These are phyloP conservation scores for Teratosphaeria destructans DNA, from an alignment of 2,329 filamentous ascomycete species.

Conservation along the genomic window DNA sequence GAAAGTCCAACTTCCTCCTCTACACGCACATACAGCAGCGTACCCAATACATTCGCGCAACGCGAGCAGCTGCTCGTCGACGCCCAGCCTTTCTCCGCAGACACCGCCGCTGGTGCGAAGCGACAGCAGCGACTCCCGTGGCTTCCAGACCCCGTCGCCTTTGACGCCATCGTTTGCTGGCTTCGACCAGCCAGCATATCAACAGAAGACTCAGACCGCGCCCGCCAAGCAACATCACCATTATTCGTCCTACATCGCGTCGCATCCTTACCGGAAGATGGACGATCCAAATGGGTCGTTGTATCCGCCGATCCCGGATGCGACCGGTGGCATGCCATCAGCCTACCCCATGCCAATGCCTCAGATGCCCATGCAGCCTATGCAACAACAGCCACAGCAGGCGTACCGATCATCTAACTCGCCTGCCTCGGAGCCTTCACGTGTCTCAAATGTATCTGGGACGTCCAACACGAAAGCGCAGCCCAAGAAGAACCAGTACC, in stretches of 20 bases:
- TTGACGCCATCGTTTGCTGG: slow-evolving; percentile 33
- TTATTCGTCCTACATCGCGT: slow-evolving; percentile 7
- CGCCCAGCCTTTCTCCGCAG: slow-evolving; percentile 35
- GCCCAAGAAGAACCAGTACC: slow-evolving; percentile 56
- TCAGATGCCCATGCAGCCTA: slow-evolving; percentile 10
- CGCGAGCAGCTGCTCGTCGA: slow-evolving; percentile 34
- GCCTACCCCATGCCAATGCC: slow-evolving; percentile 24
- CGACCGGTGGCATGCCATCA: slow-evolving; percentile 12
- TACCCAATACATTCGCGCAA: slow-evolving; percentile 23
- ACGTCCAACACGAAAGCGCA: slow-evolving; percentile 36
- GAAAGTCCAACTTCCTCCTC: slow-evolving; percentile 16
- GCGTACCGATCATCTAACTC: slow-evolving; percentile 33
- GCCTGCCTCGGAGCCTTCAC: slow-evolving; percentile 38
- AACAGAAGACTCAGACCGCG: slow-evolving; percentile 11
- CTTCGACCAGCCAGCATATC: slow-evolving; percentile 15
- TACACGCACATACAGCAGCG: slow-evolving; percentile 11
- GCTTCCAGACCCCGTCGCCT: slow-evolving; percentile 35
- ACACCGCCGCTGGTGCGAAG: slow-evolving; percentile 36
- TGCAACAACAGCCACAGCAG: slow-evolving; percentile 8
- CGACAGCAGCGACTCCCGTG: slow-evolving; percentile 36
- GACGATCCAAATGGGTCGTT: slow-evolving; percentile 24
- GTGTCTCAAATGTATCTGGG: slow-evolving; percentile 30
- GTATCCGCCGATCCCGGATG: slow-evolving; percentile 28
- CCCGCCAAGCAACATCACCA: slow-evolving; percentile 2
- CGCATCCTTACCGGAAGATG: slow-evolving; percentile 20